Base-by-base conservation (phyloP, 805 yeast species). In the Lipomyces spencermartinsiae region DNA sequence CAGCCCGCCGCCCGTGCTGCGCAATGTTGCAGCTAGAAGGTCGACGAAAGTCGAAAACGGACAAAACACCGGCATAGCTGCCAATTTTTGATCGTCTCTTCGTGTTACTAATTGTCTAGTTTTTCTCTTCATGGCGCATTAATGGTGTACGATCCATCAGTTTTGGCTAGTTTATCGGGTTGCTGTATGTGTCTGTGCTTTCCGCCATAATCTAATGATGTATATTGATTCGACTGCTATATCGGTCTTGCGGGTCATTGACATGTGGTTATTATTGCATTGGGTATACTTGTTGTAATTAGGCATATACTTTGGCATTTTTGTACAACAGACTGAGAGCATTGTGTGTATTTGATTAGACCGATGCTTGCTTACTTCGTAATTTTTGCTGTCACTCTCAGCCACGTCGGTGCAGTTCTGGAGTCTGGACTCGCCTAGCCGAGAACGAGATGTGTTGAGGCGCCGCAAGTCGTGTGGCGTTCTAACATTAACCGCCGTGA, bases 51-150 rank as follows among this genome's bases (percentile, higher is more conserved):
- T 34, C 29, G 39, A 57, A 39, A 31, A 19, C 16, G 59, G 29
- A 16, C 34, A 49, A 6, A 49, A 31, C 12, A 19, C 59, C 31
- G 64, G 39, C 14, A 54, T 61, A 22, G 14, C 64, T 29, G 39
- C 59, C 14, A 61, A 61, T 25, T 61, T 61, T 25, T 61, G 49
- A 43, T 25, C 22, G 12, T 19, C 22, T 49, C 14, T 49, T 19
- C 10, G 29, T 22, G 29, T 58, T 31, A 12, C 12, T 37, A 37
- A 34, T n/a, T 19, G 29, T 25, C 33, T 25, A 29, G 25, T 1
- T 31, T 46, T 39, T 25, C 19, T 39, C 9, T 14, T 39, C 8
- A 16, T 16, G 8, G 8, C 10, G 22, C 22, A 6, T 16, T 25
- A 25, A 25, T 25, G 29, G 29, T 43, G 49, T 43, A 43, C n/a